These are phyloP conservation scores for Fusarium sp. DNA, from an alignment of 2,329 filamentous ascomycete genomes.

Conservation along the genomic window DNA sequence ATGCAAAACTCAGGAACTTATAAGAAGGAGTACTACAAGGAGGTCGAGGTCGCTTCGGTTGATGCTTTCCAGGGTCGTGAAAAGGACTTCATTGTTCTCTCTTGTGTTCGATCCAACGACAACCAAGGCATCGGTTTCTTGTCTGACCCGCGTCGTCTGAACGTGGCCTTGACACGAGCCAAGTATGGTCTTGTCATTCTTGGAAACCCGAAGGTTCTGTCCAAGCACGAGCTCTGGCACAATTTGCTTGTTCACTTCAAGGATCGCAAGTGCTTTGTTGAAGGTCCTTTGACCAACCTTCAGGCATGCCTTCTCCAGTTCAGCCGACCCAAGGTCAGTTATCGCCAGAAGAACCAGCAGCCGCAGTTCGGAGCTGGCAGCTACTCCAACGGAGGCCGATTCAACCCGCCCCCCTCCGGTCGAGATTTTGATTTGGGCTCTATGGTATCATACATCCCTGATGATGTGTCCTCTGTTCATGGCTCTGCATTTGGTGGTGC, in stretches of 20 bases:
- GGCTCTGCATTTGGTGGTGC: conserved; percentile 89
- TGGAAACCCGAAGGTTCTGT: conserved; percentile 96
- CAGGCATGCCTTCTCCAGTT: conserved; percentile 96
- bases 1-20: conserved; percentile 98
- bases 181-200: conserved; percentile 97
- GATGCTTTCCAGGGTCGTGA: conserved; percentile 99
- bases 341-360: conserved; percentile 87
- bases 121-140: conserved; percentile 99
- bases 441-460: conserved; percentile 93
- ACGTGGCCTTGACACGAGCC: conserved; percentile 94
- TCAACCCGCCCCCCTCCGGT: conserved; percentile 55
- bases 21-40: conserved; percentile 98
- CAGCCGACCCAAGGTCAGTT: conserved; percentile 90
- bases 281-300: conserved; percentile 94
- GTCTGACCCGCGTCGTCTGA: conserved; percentile 95
- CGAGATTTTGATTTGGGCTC: conserved; percentile 82
- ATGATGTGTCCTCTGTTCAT: conserved; percentile 96
- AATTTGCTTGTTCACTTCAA: conserved; percentile 96
- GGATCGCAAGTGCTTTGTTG: conserved; percentile 93
- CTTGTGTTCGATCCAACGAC: conserved; percentile 97
- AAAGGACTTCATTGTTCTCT: conserved; percentile 98
- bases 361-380: conserved; percentile 66
- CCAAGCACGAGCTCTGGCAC: conserved; percentile 98
- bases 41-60: conserved; percentile 97
- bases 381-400: conserved; percentile 56